Evolutionary conservation across 306 rosid species (phyloP).

Genomic region (Boehmeria nivea): DNA sequence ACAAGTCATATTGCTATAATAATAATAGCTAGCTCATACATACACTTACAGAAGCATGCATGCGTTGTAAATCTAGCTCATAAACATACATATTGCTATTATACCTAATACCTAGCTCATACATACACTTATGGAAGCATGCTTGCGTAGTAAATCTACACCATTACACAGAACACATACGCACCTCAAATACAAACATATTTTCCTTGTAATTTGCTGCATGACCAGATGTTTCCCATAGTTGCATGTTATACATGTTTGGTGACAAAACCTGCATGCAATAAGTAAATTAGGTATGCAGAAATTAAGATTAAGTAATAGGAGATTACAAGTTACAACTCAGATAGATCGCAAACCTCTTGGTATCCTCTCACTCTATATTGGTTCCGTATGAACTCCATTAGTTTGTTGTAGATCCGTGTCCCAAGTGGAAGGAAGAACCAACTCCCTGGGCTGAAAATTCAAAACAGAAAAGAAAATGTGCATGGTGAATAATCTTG

Average conservation of each 20-base stretch:
- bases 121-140: no score
- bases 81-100: no score
- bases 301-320: not conserved
- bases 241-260: conserved; percentile 86
- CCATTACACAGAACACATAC: no score
- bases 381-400: conserved; percentile 66
- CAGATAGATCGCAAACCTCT: conserved; percentile 62
- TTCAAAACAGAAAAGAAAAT: conserved; percentile 14
- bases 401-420: conserved; percentile 70
- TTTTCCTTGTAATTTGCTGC: conserved; percentile 89
- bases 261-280: conserved; percentile 77
- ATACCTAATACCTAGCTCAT: no score
- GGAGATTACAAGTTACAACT: conserved; percentile 15
- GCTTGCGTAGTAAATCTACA: no score
- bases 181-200: conserved; percentile 89
- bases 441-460: conserved; percentile 95
- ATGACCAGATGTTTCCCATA: conserved; percentile 96
- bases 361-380: conserved; percentile 84
- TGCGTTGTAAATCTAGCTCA: no score
- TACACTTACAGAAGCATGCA: no score
- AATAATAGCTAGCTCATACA: no score
- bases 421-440: conserved; percentile 91
- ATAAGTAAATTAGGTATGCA: conserved; percentile 24
- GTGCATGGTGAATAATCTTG: not conserved
- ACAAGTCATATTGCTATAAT: no score